A percentile compares a stretch with the other conserved stretches of the same genome.
Evolutionary conservation across 768 basidiomycete genomes (phyloP).

Genomic region (Auriscalpium microsporum): DNA sequence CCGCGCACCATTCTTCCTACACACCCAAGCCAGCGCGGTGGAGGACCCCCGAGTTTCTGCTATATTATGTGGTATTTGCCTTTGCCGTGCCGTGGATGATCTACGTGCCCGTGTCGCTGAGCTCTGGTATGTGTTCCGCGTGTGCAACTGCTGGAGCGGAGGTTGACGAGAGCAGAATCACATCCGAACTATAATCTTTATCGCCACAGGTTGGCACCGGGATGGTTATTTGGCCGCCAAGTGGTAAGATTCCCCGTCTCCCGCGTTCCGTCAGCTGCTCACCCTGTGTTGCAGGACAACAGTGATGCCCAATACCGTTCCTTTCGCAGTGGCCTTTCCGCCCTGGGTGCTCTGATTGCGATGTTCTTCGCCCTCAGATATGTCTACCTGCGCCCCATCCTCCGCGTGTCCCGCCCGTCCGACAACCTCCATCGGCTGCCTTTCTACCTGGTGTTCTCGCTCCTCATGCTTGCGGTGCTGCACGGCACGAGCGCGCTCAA

Average conservation of each 20-base stretch:
- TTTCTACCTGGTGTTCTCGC: constrained; percentile 53
- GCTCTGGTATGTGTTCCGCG: constrained; percentile 50
- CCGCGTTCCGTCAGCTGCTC: too few species aligned
- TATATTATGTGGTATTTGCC: constrained; percentile 58
- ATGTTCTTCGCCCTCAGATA: constrained; percentile 52
- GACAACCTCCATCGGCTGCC: constrained; percentile 35
- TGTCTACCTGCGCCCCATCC: constrained; percentile 30
- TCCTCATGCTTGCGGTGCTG: constrained; percentile 57
- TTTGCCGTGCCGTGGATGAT: constrained; percentile 66
- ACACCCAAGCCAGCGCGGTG: constrained; percentile 47
- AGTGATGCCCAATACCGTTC: constrained; percentile 87
- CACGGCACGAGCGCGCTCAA: constrained; percentile 82
- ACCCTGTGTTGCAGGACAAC: constrained; percentile 55
- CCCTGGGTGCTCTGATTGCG: constrained; percentile 42
- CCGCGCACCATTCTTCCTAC: constrained; percentile 26
- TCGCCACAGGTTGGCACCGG: constrained; percentile 45
- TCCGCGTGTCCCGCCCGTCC: constrained; percentile 20
- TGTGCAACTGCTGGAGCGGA: constrained; percentile 1
- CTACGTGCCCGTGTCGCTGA: constrained; percentile 66
- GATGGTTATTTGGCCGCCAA: constrained; percentile 77
- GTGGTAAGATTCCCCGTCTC: constrained; percentile 40
- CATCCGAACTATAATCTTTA: constrained; percentile 71
- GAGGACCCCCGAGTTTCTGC: constrained; percentile 71
- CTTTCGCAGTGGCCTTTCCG: constrained; percentile 73
- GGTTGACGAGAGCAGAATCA: constrained; percentile 35